Conservation (phyloP, 2,329 filamentous ascomycete genomes). For the Aspergillus glaucus region DNA sequence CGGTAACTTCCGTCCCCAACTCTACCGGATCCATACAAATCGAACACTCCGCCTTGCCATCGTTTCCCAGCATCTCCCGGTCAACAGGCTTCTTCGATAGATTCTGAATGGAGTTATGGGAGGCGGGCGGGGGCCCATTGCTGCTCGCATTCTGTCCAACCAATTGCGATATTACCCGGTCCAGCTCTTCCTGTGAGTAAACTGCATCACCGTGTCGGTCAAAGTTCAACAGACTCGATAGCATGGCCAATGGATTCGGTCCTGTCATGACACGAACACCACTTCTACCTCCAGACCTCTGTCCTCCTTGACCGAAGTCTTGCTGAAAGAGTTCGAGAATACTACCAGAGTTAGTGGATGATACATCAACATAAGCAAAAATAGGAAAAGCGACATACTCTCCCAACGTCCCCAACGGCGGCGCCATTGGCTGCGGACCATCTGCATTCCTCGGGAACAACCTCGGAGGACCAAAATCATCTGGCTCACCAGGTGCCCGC, state of each 20-base stretch:
- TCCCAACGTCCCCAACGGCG: constrained; percentile 43
- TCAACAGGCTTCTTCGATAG: constrained; percentile 67
- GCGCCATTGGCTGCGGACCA: constrained; percentile 42
- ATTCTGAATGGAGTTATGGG: constrained; percentile 64
- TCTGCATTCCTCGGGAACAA: constrained; percentile 48
- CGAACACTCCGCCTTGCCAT: constrained; percentile 71
- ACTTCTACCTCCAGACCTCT: constrained; percentile 3
- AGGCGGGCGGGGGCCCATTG: constrained; percentile 75
- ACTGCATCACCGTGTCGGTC: constrained; percentile 67
- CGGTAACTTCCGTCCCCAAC: constrained; percentile 65
- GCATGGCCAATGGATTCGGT: constrained; percentile 40
- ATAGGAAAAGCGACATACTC: constrained; percentile 35
- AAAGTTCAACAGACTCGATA: constrained; percentile 36
- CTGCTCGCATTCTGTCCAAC: constrained; percentile 74
- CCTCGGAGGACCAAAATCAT: constrained; percentile 17
- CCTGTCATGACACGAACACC: constrained; percentile 17
- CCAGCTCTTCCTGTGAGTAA: constrained; percentile 83
- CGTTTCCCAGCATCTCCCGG: constrained; percentile 61
- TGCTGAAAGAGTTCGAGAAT: constrained; percentile 23
- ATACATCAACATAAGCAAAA: not conserved
- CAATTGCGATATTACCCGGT: constrained; percentile 77
- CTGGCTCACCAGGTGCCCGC: constrained; percentile 7
- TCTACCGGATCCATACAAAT: constrained; percentile 88
- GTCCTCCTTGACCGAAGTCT: constrained; percentile 9
- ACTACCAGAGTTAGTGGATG: constrained; percentile 13